Percentiles rank a stretch among this genome's conserved stretches.
Evolutionary conservation across 73 alveolate genomes (phyloP).

Genomic region (Tetrahymena thermophila): DNA sequence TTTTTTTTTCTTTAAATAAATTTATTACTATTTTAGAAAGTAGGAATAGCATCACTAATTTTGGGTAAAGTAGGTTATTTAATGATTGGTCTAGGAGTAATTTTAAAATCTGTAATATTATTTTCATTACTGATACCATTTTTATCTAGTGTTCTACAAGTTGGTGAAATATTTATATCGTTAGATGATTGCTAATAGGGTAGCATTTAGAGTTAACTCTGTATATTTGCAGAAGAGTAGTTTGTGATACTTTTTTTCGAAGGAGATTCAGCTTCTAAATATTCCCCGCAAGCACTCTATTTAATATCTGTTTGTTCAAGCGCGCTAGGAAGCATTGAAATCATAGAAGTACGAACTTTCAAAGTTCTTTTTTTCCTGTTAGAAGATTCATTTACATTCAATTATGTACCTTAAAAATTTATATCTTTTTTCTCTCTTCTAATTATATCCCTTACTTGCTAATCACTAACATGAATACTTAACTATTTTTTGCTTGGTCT

Average conservation of each 20-base stretch:
- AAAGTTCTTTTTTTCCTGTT: neutral
- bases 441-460: neutral
- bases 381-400: neutral
- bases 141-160: neutral
- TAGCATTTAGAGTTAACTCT: neutral
- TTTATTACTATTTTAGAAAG: neutral
- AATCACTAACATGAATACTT: neutral
- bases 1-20: no score
- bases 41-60: neutral
- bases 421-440: neutral
- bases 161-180: neutral
- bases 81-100: neutral
- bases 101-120: no score
- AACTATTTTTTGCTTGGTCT: neutral
- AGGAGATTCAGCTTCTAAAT: neutral
- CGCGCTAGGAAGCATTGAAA: neutral
- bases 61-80: neutral
- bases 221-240: neutral
- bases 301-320: neutral
- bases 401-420: neutral
- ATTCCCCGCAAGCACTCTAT: neutral
- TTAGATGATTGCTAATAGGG: neutral
- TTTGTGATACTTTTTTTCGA: neutral
- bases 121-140: no score
- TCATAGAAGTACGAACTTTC: neutral